These are phyloP conservation scores for Diaporthe sp. DNA, from an alignment of 2,329 filamentous ascomycete species.

Conservation along the genomic window DNA sequence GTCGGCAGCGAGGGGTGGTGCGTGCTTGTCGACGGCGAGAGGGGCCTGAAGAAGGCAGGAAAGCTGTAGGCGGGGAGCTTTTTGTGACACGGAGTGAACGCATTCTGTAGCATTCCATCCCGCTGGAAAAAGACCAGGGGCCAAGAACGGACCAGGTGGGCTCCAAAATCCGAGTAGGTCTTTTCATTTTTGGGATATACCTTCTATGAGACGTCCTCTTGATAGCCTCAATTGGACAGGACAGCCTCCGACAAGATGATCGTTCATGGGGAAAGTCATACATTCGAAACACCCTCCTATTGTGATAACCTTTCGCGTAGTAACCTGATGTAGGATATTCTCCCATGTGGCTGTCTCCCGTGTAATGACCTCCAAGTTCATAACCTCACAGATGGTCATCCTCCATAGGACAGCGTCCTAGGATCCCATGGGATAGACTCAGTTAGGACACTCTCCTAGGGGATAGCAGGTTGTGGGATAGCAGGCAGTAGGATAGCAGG, in stretches of 20 bases:
- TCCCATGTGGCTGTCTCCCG: neutral
- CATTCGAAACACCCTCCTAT: neutral
- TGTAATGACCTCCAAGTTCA: neutral
- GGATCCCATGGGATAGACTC: neutral
- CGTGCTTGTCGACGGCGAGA: slow-evolving; percentile 86
- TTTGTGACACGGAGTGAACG: neutral
- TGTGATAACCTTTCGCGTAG: neutral
- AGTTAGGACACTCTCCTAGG: neutral
- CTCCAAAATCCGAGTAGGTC: neutral
- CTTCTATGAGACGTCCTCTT: neutral
- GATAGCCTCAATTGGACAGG: neutral
- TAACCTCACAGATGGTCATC: neutral
- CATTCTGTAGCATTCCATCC: neutral
- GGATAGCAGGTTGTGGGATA: neutral
- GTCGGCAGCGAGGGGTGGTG: slow-evolving; percentile 83
- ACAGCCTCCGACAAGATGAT: neutral
- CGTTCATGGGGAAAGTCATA: neutral
- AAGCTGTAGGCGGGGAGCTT: slow-evolving; percentile 53
- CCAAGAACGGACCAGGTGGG: neutral
- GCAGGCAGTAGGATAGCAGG: neutral
- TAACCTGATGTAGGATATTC: neutral
- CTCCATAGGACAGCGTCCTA: neutral
- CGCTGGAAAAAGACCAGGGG: neutral
- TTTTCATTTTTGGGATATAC: neutral
- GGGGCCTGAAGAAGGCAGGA: slow-evolving; percentile 67